Percentiles rank a stretch among this genome's conserved stretches.
These are phyloP conservation scores for Fusarium coicis DNA, from an alignment of 2,329 filamentous ascomycete genomes.

Conservation along the genomic window DNA sequence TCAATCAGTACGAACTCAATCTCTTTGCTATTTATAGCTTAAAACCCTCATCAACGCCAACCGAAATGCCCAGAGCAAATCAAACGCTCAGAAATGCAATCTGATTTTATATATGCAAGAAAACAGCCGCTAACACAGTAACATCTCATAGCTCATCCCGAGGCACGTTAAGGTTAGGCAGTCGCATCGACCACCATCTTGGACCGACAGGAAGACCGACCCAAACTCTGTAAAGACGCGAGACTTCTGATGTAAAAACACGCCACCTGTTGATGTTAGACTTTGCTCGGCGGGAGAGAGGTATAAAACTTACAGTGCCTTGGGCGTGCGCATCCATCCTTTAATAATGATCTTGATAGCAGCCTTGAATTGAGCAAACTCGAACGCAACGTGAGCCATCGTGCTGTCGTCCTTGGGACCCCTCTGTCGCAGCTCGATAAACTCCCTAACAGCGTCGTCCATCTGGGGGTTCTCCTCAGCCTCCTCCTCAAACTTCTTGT, in stretches of 20 bases:
- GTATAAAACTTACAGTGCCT: constrained; percentile 69
- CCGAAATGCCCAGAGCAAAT: constrained; percentile 9
- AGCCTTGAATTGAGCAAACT: constrained; percentile 71
- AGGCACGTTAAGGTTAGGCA: constrained; percentile 55
- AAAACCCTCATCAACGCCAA: constrained; percentile 9
- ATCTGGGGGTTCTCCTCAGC: constrained; percentile 49
- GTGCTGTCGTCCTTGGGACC: constrained; percentile 49
- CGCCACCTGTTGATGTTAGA: constrained; percentile 50
- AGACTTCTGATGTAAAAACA: constrained; percentile 57
- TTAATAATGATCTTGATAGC: constrained; percentile 74
- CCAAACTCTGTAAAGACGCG: constrained; percentile 61
- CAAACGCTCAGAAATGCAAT: constrained; percentile 20
- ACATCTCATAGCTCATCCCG: constrained; percentile 61
- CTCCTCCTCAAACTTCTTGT: constrained; percentile 42
- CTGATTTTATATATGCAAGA: not conserved
- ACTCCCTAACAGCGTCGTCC: constrained; percentile 52
- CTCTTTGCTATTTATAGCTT: constrained; percentile 3
- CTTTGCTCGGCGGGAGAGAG: not conserved
- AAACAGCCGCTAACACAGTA: not conserved
- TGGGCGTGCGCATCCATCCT: constrained; percentile 77
- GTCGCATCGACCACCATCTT: constrained; percentile 59
- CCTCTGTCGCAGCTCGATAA: constrained; percentile 48
- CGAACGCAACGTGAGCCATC: constrained; percentile 69
- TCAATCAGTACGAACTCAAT: not conserved
- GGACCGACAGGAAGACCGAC: constrained; percentile 63